Base-by-base conservation (phyloP, 768 basidiomycete genomes). In the Hygrophoropsis aurantiaca region DNA sequence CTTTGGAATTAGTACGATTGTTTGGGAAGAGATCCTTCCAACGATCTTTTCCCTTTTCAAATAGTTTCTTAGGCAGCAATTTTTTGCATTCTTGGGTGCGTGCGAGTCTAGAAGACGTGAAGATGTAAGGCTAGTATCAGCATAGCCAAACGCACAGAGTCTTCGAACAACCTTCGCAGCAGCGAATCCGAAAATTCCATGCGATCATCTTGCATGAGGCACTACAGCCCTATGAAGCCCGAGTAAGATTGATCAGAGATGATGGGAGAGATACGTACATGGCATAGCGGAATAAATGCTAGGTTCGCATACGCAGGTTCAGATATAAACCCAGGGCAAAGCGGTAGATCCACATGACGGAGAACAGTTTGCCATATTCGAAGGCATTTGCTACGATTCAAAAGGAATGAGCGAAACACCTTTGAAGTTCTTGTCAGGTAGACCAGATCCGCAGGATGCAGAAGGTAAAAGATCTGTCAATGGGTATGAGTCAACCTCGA, bases 231-330 rank as follows among this genome's bases (percentile, higher is more conserved):
- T 11, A 11, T 13, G 32, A 34, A 4, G 15, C 20, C 4, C 16
- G 25, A 4, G 2, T 13, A 21, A 44, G 20, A 13, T 8, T n/a
- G n/a, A 25, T 45, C 15, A 19, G 3, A 2, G 5, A 21, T 1
- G 23, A 7, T 19, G 25, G 38, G 2, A 0, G 25, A 8, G 1
- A 1, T 3, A 42, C 44, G 1, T 3, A 46, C 44, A 11, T 42
- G 24, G 6, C 40, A 46, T 23, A 42, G 24, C 20, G 44, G 21
- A 21, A 36, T 23, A 19, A 40, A 46, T 16, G 35, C 2, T 6
- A 46, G 13, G 36, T 46, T 38, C 10, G 44, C 23, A 27, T 42
- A 46, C 15, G 38, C 39, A 11, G 44, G 44, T 27, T 46, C 39
- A 11, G 36, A 40, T 16, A 46, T 39, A 26, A 43, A 40, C 1